Conservation (phyloP, 1,284 basidiomycete genomes). For the Gomphus bonarii region DNA sequence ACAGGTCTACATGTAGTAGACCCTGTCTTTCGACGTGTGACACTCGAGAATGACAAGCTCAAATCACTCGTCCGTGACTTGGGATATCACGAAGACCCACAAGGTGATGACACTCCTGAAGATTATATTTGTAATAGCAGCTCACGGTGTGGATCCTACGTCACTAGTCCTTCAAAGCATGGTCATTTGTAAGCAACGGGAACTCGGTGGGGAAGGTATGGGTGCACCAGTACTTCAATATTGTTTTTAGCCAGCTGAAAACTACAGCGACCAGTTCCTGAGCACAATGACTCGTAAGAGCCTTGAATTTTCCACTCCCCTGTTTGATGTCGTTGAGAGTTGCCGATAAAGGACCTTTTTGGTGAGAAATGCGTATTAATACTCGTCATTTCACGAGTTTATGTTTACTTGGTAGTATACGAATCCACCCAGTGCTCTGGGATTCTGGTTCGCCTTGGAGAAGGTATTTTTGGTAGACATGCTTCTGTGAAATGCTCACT, state of each 20-base stretch:
- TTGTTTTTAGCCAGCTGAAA: neutral
- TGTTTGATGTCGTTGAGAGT: neutral
- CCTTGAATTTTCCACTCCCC: neutral
- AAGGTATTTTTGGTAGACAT: slow-evolving; percentile 25
- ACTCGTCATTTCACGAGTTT: neutral
- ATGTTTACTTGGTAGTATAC: slow-evolving; percentile 57
- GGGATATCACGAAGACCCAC: slow-evolving; percentile 72
- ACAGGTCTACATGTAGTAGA: slow-evolving; percentile 77
- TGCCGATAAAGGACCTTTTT: slow-evolving; percentile 51
- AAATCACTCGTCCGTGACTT: slow-evolving; percentile 63
- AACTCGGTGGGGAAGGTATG: slow-evolving; percentile 80
- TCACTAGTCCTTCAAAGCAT: slow-evolving; percentile 79
- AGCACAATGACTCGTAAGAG: slow-evolving; percentile 76
- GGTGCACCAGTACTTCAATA: too few relatives aligned
- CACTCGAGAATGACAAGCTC: slow-evolving; percentile 65
- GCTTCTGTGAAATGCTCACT: neutral
- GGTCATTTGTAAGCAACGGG: slow-evolving; percentile 86
- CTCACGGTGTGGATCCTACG: neutral
- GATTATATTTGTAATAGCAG: neutral
- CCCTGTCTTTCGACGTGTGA: slow-evolving; percentile 67
- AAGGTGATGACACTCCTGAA: slow-evolving; percentile 35
- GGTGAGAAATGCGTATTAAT: slow-evolving; percentile 28
- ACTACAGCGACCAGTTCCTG: slow-evolving; percentile 38
- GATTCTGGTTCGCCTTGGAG: slow-evolving; percentile 94
- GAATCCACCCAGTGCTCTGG: slow-evolving; percentile 81